These are phyloP conservation scores for Cladosporium oxysporum DNA, from an alignment of 2,329 filamentous ascomycete species.

Conservation along the genomic window DNA sequence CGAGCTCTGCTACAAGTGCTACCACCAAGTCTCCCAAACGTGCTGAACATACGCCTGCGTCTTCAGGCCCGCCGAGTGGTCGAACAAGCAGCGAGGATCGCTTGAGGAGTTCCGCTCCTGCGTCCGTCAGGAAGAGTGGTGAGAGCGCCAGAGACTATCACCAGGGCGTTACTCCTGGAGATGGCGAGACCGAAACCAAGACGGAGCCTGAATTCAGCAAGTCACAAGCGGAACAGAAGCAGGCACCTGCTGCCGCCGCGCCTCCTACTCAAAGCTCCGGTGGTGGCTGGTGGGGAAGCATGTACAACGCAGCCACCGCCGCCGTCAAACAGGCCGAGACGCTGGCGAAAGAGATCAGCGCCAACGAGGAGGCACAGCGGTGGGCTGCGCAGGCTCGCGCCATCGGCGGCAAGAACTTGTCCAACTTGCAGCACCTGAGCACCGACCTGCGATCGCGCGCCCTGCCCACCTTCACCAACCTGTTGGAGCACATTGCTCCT, in stretches of 20 bases:
- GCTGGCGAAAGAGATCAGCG: conserved; percentile 90
- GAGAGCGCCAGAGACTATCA: conserved; percentile 74
- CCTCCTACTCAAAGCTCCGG: conserved; percentile 27
- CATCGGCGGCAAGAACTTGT: conserved; percentile 27
- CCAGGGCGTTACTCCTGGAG: conserved; percentile 69
- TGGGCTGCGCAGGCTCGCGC: conserved; percentile 94
- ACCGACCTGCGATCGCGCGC: conserved; percentile 77
- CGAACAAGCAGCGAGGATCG: conserved; percentile 66
- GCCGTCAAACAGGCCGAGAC: conserved; percentile 91
- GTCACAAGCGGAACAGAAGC: conserved; percentile 35
- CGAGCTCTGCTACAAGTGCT: conserved; percentile 48
- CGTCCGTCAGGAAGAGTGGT: conserved; percentile 66
- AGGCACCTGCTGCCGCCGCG: conserved; percentile 22
- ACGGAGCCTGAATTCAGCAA: conserved; percentile 19
- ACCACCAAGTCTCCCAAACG: conserved; percentile 38
- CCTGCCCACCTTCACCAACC: conserved; percentile 89
- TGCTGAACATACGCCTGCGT: conserved; percentile 53
- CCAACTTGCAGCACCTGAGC: conserved; percentile 26
- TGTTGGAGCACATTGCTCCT: conserved; percentile 91
- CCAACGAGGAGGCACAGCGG: conserved; percentile 93
- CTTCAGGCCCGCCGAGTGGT: conserved; percentile 50
- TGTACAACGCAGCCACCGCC: conserved; percentile 79
- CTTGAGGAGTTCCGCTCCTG: conserved; percentile 30
- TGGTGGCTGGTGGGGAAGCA: conserved; percentile 85
- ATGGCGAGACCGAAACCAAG: conserved; percentile 38